Evolutionary conservation across 1,284 basidiomycete species (phyloP).

Genomic region (Cystobasidium pallidum): DNA sequence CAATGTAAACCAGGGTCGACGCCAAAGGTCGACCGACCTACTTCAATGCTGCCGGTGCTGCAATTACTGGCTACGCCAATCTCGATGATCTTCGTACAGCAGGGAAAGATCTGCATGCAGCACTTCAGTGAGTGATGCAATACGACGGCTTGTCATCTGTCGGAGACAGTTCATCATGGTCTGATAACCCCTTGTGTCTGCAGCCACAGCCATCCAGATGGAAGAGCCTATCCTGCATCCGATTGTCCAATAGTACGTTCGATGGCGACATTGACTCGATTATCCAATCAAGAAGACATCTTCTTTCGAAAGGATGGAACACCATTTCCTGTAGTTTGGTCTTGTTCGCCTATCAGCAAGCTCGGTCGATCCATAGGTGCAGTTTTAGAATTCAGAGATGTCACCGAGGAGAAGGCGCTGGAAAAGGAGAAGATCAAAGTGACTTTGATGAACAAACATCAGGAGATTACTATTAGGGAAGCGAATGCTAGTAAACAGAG

Average conservation of each 20-base stretch:
- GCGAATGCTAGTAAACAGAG: constrained; percentile 39
- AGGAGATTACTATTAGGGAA: constrained; percentile 40
- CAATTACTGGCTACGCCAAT: constrained; percentile 25
- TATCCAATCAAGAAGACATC: constrained; percentile 29
- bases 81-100: constrained; percentile 20
- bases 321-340: constrained; percentile 38
- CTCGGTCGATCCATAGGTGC: constrained; percentile 23
- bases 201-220: constrained; percentile 31
- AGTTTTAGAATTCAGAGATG: constrained; percentile 38
- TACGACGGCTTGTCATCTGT: background rate
- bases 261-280: constrained; percentile 12
- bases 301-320: constrained; percentile 38
- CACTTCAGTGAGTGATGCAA: constrained; percentile 22
- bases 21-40: constrained; percentile 31
- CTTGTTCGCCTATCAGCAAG: constrained; percentile 21
- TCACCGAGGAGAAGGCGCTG: constrained; percentile 34
- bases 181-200: background rate
- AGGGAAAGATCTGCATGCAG: constrained; percentile 18
- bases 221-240: constrained; percentile 25
- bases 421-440: constrained; percentile 33
- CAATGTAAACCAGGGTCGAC: constrained; percentile 26
- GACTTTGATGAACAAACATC: constrained; percentile 38
- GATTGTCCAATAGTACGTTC: constrained; percentile 34
- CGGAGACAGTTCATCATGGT: background rate
- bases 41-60: constrained; percentile 25